These are phyloP conservation scores for Termitomyces sp. DNA, from an alignment of 768 basidiomycete genomes.

Conservation along the genomic window DNA sequence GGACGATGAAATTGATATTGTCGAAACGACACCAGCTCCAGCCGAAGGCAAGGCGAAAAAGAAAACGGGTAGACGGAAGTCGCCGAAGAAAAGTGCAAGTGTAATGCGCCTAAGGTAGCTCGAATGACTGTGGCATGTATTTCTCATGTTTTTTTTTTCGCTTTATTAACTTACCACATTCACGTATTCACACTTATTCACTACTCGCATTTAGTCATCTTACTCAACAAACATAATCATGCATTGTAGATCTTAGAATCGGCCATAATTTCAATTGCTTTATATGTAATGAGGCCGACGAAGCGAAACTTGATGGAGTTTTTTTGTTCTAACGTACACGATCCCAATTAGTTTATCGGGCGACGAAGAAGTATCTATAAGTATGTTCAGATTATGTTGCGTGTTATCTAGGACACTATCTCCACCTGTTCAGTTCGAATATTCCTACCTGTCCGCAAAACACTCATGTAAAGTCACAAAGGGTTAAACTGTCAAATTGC, in stretches of 20 bases:
- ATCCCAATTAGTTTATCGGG: too few relatives aligned
- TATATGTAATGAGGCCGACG: background rate
- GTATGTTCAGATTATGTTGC: too few relatives aligned
- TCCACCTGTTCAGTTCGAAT: too few relatives aligned
- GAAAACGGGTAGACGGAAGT: slow-evolving; percentile 11
- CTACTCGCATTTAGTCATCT: background rate
- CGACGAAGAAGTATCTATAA: too few relatives aligned
- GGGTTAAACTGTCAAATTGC: too few relatives aligned
- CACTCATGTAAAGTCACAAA: too few relatives aligned
- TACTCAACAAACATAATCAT: slow-evolving; percentile 6
- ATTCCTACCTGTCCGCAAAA: too few relatives aligned
- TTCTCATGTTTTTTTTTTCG: background rate
- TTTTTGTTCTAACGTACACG: too few relatives aligned
- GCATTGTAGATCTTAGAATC: slow-evolving; percentile 8
- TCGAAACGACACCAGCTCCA: slow-evolving; percentile 24
- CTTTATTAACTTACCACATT: slow-evolving; percentile 1
- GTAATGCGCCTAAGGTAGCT: slow-evolving; percentile 4
- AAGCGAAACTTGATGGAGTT: too few relatives aligned
- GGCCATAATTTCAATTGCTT: background rate
- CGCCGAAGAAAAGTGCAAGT: slow-evolving; percentile 3
- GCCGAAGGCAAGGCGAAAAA: slow-evolving; percentile 7
- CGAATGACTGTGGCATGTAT: background rate
- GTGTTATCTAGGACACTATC: too few relatives aligned
- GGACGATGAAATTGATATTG: slow-evolving; percentile 39
- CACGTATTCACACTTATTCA: slow-evolving; percentile 1